Evolutionary conservation across 1,284 basidiomycete genomes (phyloP).

Genomic region (Amylostereum chailletii): DNA sequence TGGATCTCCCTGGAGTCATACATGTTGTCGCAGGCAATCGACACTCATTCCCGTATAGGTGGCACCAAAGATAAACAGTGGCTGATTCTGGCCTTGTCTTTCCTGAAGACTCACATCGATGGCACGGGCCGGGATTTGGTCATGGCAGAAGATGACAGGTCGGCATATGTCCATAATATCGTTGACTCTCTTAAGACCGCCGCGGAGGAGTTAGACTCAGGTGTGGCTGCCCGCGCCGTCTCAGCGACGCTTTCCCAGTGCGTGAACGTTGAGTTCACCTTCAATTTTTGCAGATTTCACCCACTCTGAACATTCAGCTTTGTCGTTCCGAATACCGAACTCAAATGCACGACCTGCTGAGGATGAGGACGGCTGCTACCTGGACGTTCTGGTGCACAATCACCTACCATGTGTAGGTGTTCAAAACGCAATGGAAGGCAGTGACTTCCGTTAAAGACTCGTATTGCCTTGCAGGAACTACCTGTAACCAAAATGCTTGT

Average conservation of each 20-base stretch:
- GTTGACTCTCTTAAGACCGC: slow-evolving; percentile 41
- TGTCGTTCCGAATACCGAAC: slow-evolving; percentile 39
- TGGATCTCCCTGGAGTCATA: slow-evolving; percentile 75
- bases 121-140: slow-evolving; percentile 44
- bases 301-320: slow-evolving; percentile 58
- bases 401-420: slow-evolving; percentile 62
- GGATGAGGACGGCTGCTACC: slow-evolving; percentile 54
- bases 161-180: slow-evolving; percentile 44
- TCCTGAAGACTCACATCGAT: slow-evolving; percentile 57
- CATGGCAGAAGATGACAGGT: slow-evolving; percentile 39
- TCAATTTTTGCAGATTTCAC: slow-evolving; percentile 40
- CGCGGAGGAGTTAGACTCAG: slow-evolving; percentile 44
- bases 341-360: slow-evolving; percentile 38
- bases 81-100: slow-evolving; percentile 63
- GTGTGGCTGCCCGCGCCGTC: slow-evolving; percentile 25
- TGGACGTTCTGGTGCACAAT: slow-evolving; percentile 54
- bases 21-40: slow-evolving; percentile 64
- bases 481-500: slow-evolving; percentile 43
- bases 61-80: slow-evolving; percentile 62
- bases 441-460: background rate
- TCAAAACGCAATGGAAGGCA: background rate
- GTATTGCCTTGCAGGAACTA: slow-evolving; percentile 29
- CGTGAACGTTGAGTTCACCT: background rate
- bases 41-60: slow-evolving; percentile 46
- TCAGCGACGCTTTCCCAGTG: background rate